A percentile compares a stretch with the other conserved stretches of the same genome.
phyloP scores from a whole-genome alignment of 108 stramenopile genomes.

The Parietichytrium sp. region DNA sequence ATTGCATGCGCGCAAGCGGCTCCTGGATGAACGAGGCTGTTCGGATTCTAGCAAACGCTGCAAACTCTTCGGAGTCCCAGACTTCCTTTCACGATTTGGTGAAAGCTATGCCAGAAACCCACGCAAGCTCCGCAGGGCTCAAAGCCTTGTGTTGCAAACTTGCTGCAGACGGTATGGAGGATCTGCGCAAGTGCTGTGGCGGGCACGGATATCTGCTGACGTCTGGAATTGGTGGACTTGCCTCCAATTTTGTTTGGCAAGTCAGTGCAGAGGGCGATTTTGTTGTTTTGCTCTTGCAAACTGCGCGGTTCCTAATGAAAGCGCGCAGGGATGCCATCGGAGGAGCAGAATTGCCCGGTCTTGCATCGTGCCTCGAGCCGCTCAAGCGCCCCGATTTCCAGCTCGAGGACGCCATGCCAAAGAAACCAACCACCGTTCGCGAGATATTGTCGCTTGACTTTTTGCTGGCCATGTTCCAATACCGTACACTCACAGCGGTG shows the following conservation, averaged over 20 bases:
- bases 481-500: conserved; percentile 71
- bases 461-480: conserved; percentile 67
- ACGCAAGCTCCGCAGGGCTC: conserved; percentile 52
- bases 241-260: conserved; percentile 38
- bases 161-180: conserved; percentile 47
- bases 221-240: conserved; percentile 26
- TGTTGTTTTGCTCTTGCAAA: conserved; percentile 40
- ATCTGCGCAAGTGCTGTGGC: conserved; percentile 54
- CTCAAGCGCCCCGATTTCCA: not conserved
- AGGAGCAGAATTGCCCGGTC: not conserved
- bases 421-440: conserved; percentile 40
- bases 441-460: conserved; percentile 55
- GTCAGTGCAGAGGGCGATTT: conserved; percentile 38
- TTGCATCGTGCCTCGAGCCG: not conserved
- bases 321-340: not conserved
- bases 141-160: conserved; percentile 50
- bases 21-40: conserved; percentile 41
- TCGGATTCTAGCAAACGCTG: not conserved
- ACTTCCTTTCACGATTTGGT: not conserved
- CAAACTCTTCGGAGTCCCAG: not conserved
- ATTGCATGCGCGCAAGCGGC: conserved; percentile 49
- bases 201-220: conserved; percentile 53
- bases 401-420: conserved; percentile 15
- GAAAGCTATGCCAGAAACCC: conserved; percentile 37
- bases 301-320: not conserved